phyloP scores from a whole-genome alignment of 768 basidiomycete genomes.

The Macrolepiota fuliginosa region DNA sequence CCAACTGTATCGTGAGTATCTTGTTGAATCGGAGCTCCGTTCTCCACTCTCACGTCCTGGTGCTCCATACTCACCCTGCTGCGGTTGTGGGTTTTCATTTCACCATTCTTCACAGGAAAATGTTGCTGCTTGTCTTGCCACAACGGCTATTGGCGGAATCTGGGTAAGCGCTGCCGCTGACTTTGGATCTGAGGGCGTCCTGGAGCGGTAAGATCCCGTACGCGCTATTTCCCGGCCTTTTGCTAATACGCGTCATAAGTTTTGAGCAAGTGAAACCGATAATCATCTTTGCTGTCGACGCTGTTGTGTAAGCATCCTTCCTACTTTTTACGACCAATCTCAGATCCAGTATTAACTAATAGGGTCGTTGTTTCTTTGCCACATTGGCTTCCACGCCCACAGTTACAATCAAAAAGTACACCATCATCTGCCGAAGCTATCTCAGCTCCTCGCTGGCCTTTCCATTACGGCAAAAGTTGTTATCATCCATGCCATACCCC shows the following conservation, averaged over 20 bases:
- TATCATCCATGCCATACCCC: conserved; percentile 48
- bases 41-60: conserved; percentile 3
- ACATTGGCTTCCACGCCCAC: conserved; percentile 15
- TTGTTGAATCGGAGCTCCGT: conserved; percentile 6
- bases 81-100: background rate
- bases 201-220: conserved; percentile 54
- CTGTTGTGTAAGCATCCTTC: conserved; percentile 52
- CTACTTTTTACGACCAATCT: conserved; percentile 9
- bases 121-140: conserved; percentile 63
- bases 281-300: conserved; percentile 71
- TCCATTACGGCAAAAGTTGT: conserved; percentile 49
- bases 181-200: conserved; percentile 75
- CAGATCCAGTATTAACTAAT: conserved; percentile 9
- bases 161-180: conserved; percentile 84
- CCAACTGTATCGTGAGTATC: conserved; percentile 68
- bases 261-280: conserved; percentile 79
- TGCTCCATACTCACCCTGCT: conserved; percentile 14
- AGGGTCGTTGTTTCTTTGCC: background rate
- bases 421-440: conserved; percentile 61
- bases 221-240: conserved; percentile 6
- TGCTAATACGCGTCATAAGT: conserved; percentile 26
- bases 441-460: conserved; percentile 54
- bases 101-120: conserved; percentile 48
- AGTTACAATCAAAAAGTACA: conserved; percentile 76
- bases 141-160: conserved; percentile 72